phyloP scores from a whole-genome alignment of 2,329 filamentous ascomycete species.

The Fusarium austroafricanum region DNA sequence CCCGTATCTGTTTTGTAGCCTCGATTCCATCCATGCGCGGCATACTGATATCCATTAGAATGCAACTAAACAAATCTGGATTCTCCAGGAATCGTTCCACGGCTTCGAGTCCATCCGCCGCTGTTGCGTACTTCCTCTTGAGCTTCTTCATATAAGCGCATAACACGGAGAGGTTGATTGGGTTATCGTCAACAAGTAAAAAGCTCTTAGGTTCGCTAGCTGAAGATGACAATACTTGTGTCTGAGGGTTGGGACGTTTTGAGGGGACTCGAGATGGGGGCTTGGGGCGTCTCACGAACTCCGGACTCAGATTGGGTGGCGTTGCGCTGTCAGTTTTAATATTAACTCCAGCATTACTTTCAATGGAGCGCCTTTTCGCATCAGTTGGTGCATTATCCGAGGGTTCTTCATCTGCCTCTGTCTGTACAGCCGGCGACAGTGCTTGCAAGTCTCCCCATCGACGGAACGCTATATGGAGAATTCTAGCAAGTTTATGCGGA shows the following conservation, averaged over 20 bases:
- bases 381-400: neutral
- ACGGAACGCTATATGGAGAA: conserved; percentile 45
- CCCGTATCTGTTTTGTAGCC: conserved; percentile 61
- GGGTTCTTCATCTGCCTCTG: neutral
- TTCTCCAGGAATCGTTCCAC: conserved; percentile 45
- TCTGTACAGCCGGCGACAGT: neutral
- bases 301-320: neutral
- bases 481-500: conserved; percentile 53
- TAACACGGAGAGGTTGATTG: conserved; percentile 40
- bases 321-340: neutral
- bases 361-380: neutral
- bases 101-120: conserved; percentile 51
- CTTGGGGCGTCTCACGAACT: conserved; percentile 2
- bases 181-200: conserved; percentile 40
- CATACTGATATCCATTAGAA: conserved; percentile 66
- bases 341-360: neutral
- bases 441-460: conserved; percentile 44
- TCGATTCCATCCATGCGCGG: conserved; percentile 65
- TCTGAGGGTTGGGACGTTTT: neutral
- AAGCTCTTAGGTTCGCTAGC: conserved; percentile 16
- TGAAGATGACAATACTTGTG: neutral
- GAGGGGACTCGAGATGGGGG: neutral
- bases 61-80: conserved; percentile 45
- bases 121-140: conserved; percentile 45
- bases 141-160: conserved; percentile 51